phyloP scores from a whole-genome alignment of 768 basidiomycete genomes.

The Daedalea quercina region DNA sequence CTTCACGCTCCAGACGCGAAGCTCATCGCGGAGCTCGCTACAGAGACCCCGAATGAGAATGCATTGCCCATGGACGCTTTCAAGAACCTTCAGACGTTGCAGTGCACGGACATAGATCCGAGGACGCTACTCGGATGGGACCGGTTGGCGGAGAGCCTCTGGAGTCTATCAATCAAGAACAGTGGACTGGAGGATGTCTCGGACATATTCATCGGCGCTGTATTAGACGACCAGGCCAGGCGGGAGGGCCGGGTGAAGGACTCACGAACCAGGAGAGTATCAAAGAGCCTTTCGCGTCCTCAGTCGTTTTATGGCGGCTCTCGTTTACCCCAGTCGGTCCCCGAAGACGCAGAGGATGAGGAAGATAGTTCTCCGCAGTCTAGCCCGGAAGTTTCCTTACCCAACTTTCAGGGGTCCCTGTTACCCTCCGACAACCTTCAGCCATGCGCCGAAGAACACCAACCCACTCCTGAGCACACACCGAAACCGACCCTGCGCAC shows the following conservation, averaged over 20 bases:
- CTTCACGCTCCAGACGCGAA: constrained; percentile 59
- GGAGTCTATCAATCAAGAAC: constrained; percentile 67
- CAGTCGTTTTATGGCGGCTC: constrained; percentile 40
- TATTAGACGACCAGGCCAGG: constrained; percentile 67
- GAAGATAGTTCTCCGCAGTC: background rate
- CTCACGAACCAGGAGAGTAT: constrained; percentile 36
- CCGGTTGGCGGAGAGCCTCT: constrained; percentile 58
- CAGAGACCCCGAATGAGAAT: constrained; percentile 64
- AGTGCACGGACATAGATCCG: constrained; percentile 78
- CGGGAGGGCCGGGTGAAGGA: constrained; percentile 48
- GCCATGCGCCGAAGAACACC: background rate
- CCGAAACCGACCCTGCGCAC: constrained; percentile 25
- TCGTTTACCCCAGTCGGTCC: constrained; percentile 49
- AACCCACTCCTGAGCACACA: constrained; percentile 8
- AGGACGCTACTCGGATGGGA: constrained; percentile 82
- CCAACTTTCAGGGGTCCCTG: too few species aligned
- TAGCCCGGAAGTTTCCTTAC: background rate
- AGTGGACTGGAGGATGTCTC: constrained; percentile 80
- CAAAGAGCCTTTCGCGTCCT: constrained; percentile 27
- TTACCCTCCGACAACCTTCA: too few species aligned
- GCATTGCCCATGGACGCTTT: constrained; percentile 80
- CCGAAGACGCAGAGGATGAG: constrained; percentile 39
- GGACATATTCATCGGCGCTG: constrained; percentile 70
- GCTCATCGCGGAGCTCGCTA: constrained; percentile 59
- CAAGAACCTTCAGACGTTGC: constrained; percentile 75